phyloP scores from a whole-genome alignment of 2,329 filamentous ascomycete genomes.

The Botrytis byssoidea region DNA sequence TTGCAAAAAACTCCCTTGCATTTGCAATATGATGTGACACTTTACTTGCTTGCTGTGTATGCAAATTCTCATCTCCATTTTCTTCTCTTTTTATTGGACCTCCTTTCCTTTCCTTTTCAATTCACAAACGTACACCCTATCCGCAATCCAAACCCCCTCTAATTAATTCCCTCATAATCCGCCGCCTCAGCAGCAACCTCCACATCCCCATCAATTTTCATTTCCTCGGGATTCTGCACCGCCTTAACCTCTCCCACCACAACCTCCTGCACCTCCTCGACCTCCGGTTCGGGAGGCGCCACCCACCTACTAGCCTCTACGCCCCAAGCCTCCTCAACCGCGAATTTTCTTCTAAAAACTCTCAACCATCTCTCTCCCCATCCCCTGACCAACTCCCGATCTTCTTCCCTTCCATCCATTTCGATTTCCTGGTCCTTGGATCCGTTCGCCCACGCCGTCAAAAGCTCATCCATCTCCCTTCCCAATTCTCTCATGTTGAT shows the following conservation, averaged over 20 bases:
- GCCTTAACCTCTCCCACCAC: neutral
- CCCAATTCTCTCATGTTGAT: conserved; percentile 78
- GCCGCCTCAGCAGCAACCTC: neutral
- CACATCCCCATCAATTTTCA: neutral
- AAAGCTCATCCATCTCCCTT: conserved; percentile 73
- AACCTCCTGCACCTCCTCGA: conserved; percentile 6
- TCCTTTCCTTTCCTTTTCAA: neutral
- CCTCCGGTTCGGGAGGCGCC: conserved; percentile 19
- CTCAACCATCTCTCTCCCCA: conserved; percentile 88
- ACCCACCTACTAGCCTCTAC: conserved; percentile 41
- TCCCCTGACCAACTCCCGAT: conserved; percentile 62
- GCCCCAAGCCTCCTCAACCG: conserved; percentile 76
- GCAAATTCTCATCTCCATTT: neutral
- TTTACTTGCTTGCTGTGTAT: neutral
- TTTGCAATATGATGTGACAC: neutral
- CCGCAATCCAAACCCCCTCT: neutral
- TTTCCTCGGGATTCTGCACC: conserved; percentile 8
- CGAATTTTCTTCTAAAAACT: conserved; percentile 77
- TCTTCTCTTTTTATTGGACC: neutral
- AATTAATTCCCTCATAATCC: neutral
- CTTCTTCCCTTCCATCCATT: conserved; percentile 53
- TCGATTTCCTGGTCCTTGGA: conserved; percentile 76
- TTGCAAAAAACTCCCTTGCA: neutral
- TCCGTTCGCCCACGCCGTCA: conserved; percentile 69
- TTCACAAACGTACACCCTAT: neutral